Percentiles rank a stretch among this genome's conserved stretches.
phyloP scores from a whole-genome alignment of 1,284 basidiomycete genomes.

The Fomitopsis palustris region DNA sequence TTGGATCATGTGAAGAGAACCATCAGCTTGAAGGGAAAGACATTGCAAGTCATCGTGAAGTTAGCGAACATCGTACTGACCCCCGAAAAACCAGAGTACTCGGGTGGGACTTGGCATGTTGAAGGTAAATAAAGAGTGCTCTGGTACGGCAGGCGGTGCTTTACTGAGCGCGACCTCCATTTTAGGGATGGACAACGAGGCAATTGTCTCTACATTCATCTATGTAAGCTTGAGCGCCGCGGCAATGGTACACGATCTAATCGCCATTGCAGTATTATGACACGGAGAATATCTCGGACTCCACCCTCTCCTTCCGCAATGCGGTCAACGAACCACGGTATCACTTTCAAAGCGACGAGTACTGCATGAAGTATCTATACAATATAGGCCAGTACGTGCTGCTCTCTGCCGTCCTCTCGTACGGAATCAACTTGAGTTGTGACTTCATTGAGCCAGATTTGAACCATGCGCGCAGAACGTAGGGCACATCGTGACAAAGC shows the following conservation, averaged over 20 bases:
- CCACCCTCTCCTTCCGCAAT: slow-evolving; percentile 9
- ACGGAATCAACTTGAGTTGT: too few relatives aligned
- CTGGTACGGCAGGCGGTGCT: too few relatives aligned
- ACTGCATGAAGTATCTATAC: too few relatives aligned
- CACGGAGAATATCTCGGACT: slow-evolving; percentile 13
- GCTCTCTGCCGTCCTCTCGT: too few relatives aligned
- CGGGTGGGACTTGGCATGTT: slow-evolving; percentile 33
- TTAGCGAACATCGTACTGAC: slow-evolving; percentile 45
- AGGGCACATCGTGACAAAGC: slow-evolving; percentile 18
- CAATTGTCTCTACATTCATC: slow-evolving; percentile 42
- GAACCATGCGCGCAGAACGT: slow-evolving; percentile 14
- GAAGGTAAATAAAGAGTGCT: slow-evolving; percentile 18
- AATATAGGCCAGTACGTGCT: too few relatives aligned
- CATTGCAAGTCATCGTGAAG: slow-evolving; percentile 49
- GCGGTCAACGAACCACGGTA: background rate
- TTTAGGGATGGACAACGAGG: slow-evolving; percentile 36
- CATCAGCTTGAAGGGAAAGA: slow-evolving; percentile 15
- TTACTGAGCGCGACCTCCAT: too few relatives aligned
- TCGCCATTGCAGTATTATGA: slow-evolving; percentile 8
- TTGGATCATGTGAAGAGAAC: background rate
- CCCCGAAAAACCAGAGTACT: slow-evolving; percentile 36
- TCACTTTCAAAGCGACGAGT: too few relatives aligned
- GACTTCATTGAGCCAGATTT: too few relatives aligned
- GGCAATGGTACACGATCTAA: too few relatives aligned
- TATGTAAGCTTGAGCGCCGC: slow-evolving; percentile 18